phyloP scores from a whole-genome alignment of 78 protist species.

The Bigelowiella natans region DNA sequence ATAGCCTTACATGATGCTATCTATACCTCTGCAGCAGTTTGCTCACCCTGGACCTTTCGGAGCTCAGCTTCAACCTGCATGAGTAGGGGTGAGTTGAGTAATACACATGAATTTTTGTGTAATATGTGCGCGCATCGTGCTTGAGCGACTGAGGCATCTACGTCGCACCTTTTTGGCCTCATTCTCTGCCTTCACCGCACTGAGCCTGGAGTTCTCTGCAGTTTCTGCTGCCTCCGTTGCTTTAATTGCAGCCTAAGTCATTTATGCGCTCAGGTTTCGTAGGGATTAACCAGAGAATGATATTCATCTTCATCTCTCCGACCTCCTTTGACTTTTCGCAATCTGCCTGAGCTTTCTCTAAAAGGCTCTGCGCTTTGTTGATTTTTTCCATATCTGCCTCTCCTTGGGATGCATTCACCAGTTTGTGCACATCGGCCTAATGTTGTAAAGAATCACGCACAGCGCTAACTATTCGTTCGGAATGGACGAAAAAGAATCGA shows the following conservation, averaged over 20 bases:
- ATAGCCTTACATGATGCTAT: too few species aligned
- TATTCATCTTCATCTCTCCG: not conserved
- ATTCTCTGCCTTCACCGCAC: not conserved
- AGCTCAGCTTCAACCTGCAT: not conserved
- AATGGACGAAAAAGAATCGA: too few species aligned
- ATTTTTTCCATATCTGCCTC: not conserved
- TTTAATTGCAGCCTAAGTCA: too few species aligned
- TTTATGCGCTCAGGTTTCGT: too few species aligned
- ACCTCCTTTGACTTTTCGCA: not conserved
- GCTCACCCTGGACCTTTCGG: not conserved
- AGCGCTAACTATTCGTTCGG: too few species aligned
- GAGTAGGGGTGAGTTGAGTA: not conserved
- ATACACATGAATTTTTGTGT: not conserved
- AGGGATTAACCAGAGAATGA: too few species aligned
- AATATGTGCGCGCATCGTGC: not conserved
- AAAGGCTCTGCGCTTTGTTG: not conserved
- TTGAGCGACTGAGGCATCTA: not conserved
- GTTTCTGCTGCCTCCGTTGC: not conserved
- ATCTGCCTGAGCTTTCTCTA: not conserved
- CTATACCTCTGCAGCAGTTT: not conserved
- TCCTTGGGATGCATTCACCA: not conserved
- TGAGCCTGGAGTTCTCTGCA: not conserved
- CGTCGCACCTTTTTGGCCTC: not conserved
- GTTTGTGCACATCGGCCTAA: not conserved
- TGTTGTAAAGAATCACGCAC: too few species aligned